These are phyloP conservation scores for Candida sphagnicola DNA, from an alignment of 805 yeast genomes.

Conservation along the genomic window DNA sequence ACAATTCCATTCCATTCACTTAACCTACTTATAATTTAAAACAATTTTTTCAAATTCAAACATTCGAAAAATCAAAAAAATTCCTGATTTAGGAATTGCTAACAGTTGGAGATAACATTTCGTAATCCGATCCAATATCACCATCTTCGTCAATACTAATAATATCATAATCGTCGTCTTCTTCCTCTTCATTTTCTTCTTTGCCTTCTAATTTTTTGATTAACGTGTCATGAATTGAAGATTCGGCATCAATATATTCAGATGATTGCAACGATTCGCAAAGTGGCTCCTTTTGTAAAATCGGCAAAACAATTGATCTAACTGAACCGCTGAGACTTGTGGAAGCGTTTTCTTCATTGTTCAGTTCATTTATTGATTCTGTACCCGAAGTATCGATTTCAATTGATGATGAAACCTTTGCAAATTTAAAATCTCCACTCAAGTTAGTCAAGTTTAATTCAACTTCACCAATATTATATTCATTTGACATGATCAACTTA, in stretches of 20 bases:
- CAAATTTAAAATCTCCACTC: conserved; percentile 17
- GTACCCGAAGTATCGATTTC: conserved; percentile 7
- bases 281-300: conserved; percentile 24
- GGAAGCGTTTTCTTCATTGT: conserved; percentile 1
- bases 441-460: conserved; percentile 19
- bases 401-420: not conserved
- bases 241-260: conserved; percentile 19
- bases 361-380: conserved; percentile 6
- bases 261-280: conserved; percentile 12
- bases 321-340: conserved; percentile 14
- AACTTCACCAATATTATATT: conserved; percentile 14
- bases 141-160: conserved; percentile 28
- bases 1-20: not conserved
- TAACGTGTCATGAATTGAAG: conserved; percentile 7
- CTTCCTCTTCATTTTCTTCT: conserved; percentile 6
- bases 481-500: conserved; percentile 22
- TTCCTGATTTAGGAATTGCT: conserved; percentile 4
- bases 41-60: not conserved
- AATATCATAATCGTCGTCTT: conserved; percentile 29
- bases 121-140: conserved; percentile 31
- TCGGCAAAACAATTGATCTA: conserved; percentile 28
- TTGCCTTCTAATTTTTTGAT: not conserved
- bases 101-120: conserved; percentile 27
- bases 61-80: conserved; percentile 1
- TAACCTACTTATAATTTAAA: not conserved